phyloP scores from a whole-genome alignment of 1,284 basidiomycete species.

The Phellopilus nigrolimitatus region DNA sequence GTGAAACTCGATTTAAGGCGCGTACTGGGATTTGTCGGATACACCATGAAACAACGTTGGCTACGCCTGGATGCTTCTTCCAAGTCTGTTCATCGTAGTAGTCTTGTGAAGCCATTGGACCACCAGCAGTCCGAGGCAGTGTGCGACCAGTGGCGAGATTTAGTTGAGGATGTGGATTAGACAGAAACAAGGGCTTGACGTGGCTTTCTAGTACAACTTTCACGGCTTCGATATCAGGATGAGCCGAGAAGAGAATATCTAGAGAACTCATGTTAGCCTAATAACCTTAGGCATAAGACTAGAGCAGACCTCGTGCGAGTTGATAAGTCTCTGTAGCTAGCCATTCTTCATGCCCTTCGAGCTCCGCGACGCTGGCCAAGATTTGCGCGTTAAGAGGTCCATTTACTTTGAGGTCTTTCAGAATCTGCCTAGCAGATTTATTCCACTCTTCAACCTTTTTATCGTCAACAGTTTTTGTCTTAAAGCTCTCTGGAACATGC shows the following conservation, averaged over 20 bases:
- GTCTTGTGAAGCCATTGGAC: conserved; percentile 55
- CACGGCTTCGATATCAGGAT: conserved; percentile 33
- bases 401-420: background rate
- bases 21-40: conserved; percentile 53
- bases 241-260: conserved; percentile 37
- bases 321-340: conserved; percentile 28
- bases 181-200: conserved; percentile 58
- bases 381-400: conserved; percentile 30
- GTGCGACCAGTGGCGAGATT: conserved; percentile 62
- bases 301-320: conserved; percentile 35
- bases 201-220: conserved; percentile 42
- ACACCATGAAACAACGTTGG: conserved; percentile 62
- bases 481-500: conserved; percentile 7
- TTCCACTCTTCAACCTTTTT: conserved; percentile 9
- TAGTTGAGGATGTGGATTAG: conserved; percentile 64
- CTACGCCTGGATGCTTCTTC: conserved; percentile 55
- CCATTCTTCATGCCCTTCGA: conserved; percentile 41
- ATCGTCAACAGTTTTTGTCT: background rate
- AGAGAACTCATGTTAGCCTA: conserved; percentile 7
- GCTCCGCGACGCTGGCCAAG: conserved; percentile 36
- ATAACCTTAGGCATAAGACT: conserved; percentile 23
- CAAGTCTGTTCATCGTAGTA: conserved; percentile 67
- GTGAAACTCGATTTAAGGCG: background rate
- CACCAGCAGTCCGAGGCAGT: conserved; percentile 56
- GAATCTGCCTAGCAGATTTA: background rate